Evolutionary conservation across 2,329 filamentous ascomycete species (phyloP), one percentile per base, ranked within the genome.

Genomic region (Pyrenochaeta sp.): DNA sequence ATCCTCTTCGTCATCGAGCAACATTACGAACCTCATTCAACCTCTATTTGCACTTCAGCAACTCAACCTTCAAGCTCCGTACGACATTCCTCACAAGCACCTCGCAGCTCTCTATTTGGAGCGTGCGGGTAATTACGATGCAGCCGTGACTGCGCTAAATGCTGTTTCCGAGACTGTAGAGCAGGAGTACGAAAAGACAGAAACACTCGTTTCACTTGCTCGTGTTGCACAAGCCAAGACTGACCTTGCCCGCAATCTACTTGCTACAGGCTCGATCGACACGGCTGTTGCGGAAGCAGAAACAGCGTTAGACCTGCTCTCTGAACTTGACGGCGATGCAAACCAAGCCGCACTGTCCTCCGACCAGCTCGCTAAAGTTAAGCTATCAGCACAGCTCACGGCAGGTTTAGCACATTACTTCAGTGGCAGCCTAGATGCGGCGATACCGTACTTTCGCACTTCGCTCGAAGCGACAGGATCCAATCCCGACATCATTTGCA

Each of bases 31-130:
- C 52, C 84, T 97, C 5, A 88, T 97, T 24, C 91, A 94, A 63
- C 93, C 95, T 0, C 85, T 97, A 22, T 96, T 98, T 71, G 93
- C 92, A 0, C 86, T 98, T 0, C 88, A 90, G 52, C 95, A 99
- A 75, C 82, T 97, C 2, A 86, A 87, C 54, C 85, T 85, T 7
- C 88, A 97, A 67, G 82, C 84, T 22, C 90, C 92, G 0, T 83
- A 86, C 43, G 90, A 95, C 57, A 77, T 93, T 30, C 83, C 88
- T 0, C 91, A 90, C 68, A 84, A 88, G 7, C 95, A 98, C 69
- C 85, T 99, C 5, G 86, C 88, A 1, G 89, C 92, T 0, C 82
- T 98, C 2, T 90, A 96, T 72, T 84, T 92, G 46, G 95, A 99
- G 75, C 88, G 95, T 10, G 89, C 91, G 2, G 85, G 88, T 19